phyloP scores from a whole-genome alignment of 78 protist genomes.

The Dictyostelium purpureum region DNA sequence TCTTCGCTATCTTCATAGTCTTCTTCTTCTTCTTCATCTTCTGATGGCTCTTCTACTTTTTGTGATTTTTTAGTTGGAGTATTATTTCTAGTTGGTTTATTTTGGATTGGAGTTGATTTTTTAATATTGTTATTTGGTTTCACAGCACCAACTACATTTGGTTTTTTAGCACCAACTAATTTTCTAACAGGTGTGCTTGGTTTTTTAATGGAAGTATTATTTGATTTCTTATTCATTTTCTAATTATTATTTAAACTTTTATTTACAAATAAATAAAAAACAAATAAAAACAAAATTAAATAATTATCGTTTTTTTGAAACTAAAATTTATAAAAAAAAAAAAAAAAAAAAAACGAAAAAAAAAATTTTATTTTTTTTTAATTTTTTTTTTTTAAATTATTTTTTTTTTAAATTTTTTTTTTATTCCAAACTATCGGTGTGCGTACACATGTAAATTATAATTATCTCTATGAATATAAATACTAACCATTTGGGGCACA shows the following conservation, averaged over 20 bases:
- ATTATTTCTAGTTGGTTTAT: background rate
- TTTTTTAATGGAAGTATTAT: background rate
- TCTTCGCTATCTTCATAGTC: background rate
- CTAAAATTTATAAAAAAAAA: background rate
- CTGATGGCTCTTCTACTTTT: slow-evolving; percentile 2
- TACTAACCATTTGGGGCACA: too few relatives aligned
- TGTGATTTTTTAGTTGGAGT: slow-evolving; percentile 20
- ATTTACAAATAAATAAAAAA: background rate
- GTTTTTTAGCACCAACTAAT: slow-evolving; percentile 47
- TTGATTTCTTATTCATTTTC: background rate
- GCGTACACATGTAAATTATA: too few relatives aligned
- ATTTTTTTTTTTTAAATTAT: too few relatives aligned
- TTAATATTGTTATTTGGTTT: too few relatives aligned
- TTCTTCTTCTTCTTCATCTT: slow-evolving; percentile 1
- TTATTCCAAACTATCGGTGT: too few relatives aligned
- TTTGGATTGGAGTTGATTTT: background rate
- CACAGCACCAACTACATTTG: background rate
- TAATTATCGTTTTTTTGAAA: background rate
- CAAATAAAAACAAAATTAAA: background rate
- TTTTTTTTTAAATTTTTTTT: too few relatives aligned
- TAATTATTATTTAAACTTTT: background rate
- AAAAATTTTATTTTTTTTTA: background rate
- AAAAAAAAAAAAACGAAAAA: background rate
- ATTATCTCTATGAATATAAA: too few relatives aligned
- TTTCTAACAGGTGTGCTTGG: slow-evolving; percentile 1